A percentile compares a stretch with the other conserved stretches of the same genome.
Conservation (phyloP, 495 filamentous ascomycete species). For the Aspergillus sclerotiicarbonarius region DNA sequence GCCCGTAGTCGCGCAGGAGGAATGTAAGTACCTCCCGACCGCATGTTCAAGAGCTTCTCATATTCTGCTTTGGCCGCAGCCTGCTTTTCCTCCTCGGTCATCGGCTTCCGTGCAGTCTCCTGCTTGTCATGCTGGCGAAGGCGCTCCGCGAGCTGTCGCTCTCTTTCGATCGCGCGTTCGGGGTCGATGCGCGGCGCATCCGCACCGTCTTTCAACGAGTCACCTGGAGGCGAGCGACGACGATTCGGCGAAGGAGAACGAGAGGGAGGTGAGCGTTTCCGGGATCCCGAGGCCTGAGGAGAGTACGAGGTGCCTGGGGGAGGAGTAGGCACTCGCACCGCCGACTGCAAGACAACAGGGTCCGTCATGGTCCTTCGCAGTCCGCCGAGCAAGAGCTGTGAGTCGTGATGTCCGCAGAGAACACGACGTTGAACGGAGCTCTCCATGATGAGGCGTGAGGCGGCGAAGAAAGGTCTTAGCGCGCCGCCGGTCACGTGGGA, state of each 20-base stretch:
- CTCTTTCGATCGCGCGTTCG: constrained; percentile 56
- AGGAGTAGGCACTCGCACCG: constrained; percentile 66
- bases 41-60: constrained; percentile 82
- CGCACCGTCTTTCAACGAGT: constrained; percentile 30
- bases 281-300: constrained; percentile 45
- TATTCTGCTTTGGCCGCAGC: constrained; percentile 84
- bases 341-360: constrained; percentile 57
- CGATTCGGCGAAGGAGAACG: constrained; percentile 64
- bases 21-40: constrained; percentile 93
- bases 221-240: constrained; percentile 56
- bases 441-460: constrained; percentile 17
- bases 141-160: constrained; percentile 61
- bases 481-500: constrained; percentile 26
- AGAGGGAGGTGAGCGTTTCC: constrained; percentile 62
- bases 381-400: constrained; percentile 5
- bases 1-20: constrained; percentile 88
- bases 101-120: constrained; percentile 52
- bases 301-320: constrained; percentile 53
- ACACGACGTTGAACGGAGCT: constrained; percentile 17
- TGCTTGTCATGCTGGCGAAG: constrained; percentile 54
- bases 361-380: constrained; percentile 40
- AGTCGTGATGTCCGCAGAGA: constrained; percentile 7
- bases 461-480: constrained; percentile 35
- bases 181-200: constrained; percentile 52
- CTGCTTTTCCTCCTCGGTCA: constrained; percentile 81